Percentiles rank a stretch among this genome's conserved stretches.
Conservation (phyloP, 75 land plant genomes). For the Isoetes taiwanensis region DNA sequence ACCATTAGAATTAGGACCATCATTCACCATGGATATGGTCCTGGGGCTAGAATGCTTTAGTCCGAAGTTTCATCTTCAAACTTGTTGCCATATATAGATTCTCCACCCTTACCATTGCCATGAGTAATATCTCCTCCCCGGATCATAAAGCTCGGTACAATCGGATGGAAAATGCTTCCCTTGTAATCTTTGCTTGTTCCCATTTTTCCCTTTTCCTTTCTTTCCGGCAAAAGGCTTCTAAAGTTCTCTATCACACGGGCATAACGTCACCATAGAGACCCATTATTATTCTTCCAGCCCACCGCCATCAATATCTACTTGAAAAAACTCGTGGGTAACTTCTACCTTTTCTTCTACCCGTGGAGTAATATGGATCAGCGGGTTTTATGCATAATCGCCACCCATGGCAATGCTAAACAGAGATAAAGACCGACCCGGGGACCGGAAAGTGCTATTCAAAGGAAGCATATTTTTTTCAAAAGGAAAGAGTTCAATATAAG, state of each 20-base stretch:
- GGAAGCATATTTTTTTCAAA: too few relatives aligned
- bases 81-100: background rate
- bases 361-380: too few relatives aligned
- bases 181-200: background rate
- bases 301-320: conserved; percentile 2
- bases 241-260: background rate
- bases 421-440: too few relatives aligned
- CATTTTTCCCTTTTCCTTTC: background rate
- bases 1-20: background rate
- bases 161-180: background rate
- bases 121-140: background rate
- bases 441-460: too few relatives aligned
- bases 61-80: background rate
- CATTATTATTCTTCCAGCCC: background rate
- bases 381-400: too few relatives aligned
- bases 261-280: too few relatives aligned
- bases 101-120: background rate
- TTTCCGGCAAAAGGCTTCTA: background rate
- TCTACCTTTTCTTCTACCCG: too few relatives aligned
- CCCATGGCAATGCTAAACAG: too few relatives aligned
- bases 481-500: too few relatives aligned
- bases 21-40: background rate
- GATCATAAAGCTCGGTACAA: background rate
- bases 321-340: background rate
- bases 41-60: background rate